Evolutionary conservation across 1,284 basidiomycete genomes (phyloP).

Genomic region (Rhizopogon hawkerae): DNA sequence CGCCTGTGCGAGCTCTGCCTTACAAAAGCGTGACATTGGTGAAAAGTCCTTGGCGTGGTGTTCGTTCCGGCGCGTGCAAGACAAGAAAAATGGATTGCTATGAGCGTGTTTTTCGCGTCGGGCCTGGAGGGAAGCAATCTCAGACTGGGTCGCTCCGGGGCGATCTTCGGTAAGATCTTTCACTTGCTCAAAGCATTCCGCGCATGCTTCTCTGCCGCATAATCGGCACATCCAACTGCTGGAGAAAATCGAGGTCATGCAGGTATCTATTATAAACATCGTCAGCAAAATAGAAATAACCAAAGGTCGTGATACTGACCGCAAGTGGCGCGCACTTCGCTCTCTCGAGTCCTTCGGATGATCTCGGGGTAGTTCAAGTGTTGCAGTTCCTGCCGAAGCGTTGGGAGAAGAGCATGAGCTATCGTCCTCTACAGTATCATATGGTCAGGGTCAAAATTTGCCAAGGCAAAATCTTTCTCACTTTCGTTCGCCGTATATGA

Average conservation of each 20-base stretch:
- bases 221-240: constrained; percentile 81
- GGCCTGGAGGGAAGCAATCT: constrained; percentile 40
- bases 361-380: constrained; percentile 58
- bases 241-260: constrained; percentile 86
- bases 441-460: constrained; percentile 10
- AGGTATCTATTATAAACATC: constrained; percentile 57
- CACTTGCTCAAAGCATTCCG: constrained; percentile 73
- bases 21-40: constrained; percentile 72
- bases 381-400: constrained; percentile 58
- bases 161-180: constrained; percentile 50
- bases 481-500: constrained; percentile 55
- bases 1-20: constrained; percentile 54
- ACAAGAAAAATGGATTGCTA: constrained; percentile 64
- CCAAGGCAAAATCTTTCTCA: constrained; percentile 21
- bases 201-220: constrained; percentile 88
- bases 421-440: constrained; percentile 45
- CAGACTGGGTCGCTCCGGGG: constrained; percentile 37
- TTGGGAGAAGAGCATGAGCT: constrained; percentile 60
- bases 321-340: constrained; percentile 74
- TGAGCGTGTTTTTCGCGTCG: constrained; percentile 55
- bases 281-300: constrained; percentile 2
- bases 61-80: constrained; percentile 59
- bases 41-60: constrained; percentile 64
- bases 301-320: constrained; percentile 41
- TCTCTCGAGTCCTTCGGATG: constrained; percentile 66